These are phyloP conservation scores for Serendipita sp. DNA, from an alignment of 768 basidiomycete species.

Conservation along the genomic window DNA sequence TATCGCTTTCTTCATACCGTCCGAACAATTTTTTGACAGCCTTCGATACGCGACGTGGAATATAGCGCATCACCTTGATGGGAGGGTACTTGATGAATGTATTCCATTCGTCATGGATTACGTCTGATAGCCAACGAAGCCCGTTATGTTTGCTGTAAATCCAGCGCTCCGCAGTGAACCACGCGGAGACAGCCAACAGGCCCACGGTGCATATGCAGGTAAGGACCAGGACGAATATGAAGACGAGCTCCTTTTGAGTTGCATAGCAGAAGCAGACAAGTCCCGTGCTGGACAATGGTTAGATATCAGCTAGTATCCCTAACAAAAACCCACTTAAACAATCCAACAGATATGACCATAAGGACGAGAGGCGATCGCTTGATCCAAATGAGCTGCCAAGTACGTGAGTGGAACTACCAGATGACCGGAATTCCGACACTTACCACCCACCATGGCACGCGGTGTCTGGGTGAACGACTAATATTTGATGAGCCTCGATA, in stretches of 20 bases:
- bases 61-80: not conserved
- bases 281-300: not conserved
- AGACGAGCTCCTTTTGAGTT: constrained; percentile 38
- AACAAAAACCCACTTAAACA: constrained; percentile 26
- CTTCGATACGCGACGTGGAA: not conserved
- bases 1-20: not conserved
- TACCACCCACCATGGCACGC: constrained; percentile 40
- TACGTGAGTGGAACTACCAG: not conserved
- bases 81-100: not conserved
- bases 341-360: constrained; percentile 67
- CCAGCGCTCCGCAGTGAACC: constrained; percentile 59
- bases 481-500: constrained; percentile 1
- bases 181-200: constrained; percentile 49
- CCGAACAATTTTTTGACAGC: not conserved
- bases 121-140: constrained; percentile 52
- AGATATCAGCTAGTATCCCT: not conserved
- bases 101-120: constrained; percentile 20
- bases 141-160: constrained; percentile 46
- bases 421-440: not conserved
- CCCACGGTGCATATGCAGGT: constrained; percentile 60
- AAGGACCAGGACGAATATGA: constrained; percentile 57
- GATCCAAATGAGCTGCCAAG: constrained; percentile 71
- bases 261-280: constrained; percentile 3
- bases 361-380: constrained; percentile 70
- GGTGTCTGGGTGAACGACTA: constrained; percentile 58